A percentile compares a stretch with the other conserved stretches of the same genome.
Evolutionary conservation across 805 yeast species (phyloP).

Genomic region (Candida piceae): DNA sequence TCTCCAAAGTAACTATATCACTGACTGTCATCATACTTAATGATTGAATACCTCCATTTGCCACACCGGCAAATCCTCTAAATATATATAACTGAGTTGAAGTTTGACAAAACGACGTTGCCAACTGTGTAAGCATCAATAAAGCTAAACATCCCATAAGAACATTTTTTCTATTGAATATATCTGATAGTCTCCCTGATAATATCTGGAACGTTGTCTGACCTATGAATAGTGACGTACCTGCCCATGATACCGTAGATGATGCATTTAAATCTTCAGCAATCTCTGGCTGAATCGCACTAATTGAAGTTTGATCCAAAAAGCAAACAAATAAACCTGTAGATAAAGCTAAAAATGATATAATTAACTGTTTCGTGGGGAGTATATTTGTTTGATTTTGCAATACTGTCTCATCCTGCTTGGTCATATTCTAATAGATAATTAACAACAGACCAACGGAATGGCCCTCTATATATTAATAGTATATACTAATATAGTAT

Average conservation of each 20-base stretch:
- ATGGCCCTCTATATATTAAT: no score
- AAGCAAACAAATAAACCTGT: conserved; percentile 38
- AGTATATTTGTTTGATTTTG: conserved; percentile 38
- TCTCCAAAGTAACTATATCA: conserved; percentile 47
- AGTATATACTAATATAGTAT: no score
- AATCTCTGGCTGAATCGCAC: conserved; percentile 45
- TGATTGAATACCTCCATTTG: conserved; percentile 48
- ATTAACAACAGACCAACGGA: no score
- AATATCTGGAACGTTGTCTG: conserved; percentile 47
- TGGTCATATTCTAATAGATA: no score
- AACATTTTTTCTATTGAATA: conserved; percentile 46
- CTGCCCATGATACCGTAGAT: conserved; percentile 52
- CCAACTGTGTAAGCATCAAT: conserved; percentile 40
- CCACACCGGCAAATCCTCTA: conserved; percentile 53
- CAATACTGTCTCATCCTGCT: conserved; percentile 9
- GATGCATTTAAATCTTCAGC: conserved; percentile 41
- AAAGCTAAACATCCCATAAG: conserved; percentile 36
- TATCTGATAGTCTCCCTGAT: conserved; percentile 51
- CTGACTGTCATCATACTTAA: conserved; percentile 48
- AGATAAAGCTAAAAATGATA: conserved; percentile 35
- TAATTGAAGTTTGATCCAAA: conserved; percentile 45
- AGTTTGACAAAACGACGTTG: conserved; percentile 47
- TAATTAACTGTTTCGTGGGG: conserved; percentile 33
- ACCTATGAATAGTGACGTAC: conserved; percentile 48
- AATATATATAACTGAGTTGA: conserved; percentile 45